Evolutionary conservation across 345 rosid genomes (phyloP), one percentile per base, ranked within the genome.

Genomic region (Gossypium mustelinum): DNA sequence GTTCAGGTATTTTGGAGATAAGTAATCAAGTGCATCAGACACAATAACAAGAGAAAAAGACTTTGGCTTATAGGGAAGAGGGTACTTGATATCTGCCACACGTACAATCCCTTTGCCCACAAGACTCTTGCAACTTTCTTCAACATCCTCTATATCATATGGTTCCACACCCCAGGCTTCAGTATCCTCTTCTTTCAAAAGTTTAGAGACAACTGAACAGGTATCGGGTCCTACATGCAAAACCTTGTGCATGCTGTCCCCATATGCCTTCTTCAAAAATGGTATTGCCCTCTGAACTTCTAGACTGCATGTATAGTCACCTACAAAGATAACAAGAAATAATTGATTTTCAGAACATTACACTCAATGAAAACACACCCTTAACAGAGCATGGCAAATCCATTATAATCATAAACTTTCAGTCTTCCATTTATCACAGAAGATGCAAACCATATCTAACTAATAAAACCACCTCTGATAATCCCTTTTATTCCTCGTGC

Each of bases 141-240:
- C 98, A 18, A 88, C 95, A 79, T 96, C 99, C 79, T 96, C 99
- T 25, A 93, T 83, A 80, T 96, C 99, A 80, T 96, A 96, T 2
- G 99, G 99, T 79, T 93, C 98, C 18, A 93, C 87, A 44, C 99
- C 98, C 99, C 99, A 93, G n/a, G 93, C 97, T 84, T 96, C 98
- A 18, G 91, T 93, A 80, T 92, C 97, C 75, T 89, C 93, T 85
- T 90, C 97, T 85, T 92, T 89, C 77, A 92, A 78, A 56, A 96
- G 85, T 72, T 80, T 82, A 57, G 97, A 90, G 74, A 93, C 97
- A 76, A 90, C 89, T 5, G 97, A 86, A 79, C 99, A 96, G 57
- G 98, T 81, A 65, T 96, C 97, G 47, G 99, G 99, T 55, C 99
- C 99, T 24, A 96, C 85, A 39, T 96, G 98, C 86, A 96, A 81